Conservation (phyloP, 345 rosid genomes). For the Atalantia buxifolia region DNA sequence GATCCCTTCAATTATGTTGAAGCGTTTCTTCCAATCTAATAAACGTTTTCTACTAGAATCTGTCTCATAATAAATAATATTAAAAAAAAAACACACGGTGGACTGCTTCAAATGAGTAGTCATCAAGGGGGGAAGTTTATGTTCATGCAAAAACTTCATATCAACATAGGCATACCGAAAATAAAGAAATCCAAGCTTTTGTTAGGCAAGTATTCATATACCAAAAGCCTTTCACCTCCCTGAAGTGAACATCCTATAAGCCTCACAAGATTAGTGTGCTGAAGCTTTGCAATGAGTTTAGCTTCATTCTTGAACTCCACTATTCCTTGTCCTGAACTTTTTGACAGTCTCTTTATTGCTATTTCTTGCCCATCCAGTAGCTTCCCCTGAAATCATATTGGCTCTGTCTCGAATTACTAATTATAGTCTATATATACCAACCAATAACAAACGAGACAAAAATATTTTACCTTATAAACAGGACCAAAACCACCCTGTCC, state of each 20-base stretch:
- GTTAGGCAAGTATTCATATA: neutral
- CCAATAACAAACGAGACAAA: too few species aligned
- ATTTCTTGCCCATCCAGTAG: neutral
- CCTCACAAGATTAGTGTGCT: constrained; percentile 10
- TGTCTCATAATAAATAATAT: neutral
- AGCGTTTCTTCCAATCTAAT: neutral
- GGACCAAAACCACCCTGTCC: constrained; percentile 12
- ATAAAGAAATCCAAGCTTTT: neutral
- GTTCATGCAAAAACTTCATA: neutral
- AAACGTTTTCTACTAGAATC: neutral
- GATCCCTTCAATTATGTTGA: constrained; percentile 12
- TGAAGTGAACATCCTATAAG: neutral
- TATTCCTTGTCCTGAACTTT: neutral
- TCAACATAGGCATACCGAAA: neutral
- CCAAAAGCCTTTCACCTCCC: neutral
- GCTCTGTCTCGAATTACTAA: too few species aligned
- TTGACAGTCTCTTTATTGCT: neutral
- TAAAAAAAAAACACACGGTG: neutral
- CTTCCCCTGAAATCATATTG: neutral
- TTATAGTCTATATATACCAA: too few species aligned
- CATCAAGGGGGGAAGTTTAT: too few species aligned
- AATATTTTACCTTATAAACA: neutral
- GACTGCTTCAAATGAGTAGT: neutral
- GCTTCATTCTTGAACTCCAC: constrained; percentile 6
- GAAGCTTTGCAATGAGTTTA: neutral